Conservation (phyloP, 164 flowering plant genomes). For the Protea cynaroides region DNA sequence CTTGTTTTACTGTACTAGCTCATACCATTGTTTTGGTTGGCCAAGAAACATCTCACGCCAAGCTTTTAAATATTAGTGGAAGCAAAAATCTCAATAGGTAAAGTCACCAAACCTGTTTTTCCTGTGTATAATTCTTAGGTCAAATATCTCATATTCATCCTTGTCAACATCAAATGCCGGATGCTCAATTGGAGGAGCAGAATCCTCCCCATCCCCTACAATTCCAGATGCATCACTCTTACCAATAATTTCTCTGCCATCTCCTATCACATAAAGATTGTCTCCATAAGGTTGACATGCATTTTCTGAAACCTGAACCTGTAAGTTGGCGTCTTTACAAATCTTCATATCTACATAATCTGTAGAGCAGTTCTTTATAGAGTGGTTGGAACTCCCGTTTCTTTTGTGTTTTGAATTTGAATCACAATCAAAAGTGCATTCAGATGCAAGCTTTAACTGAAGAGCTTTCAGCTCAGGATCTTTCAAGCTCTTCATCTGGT, state of each 20-base stretch:
- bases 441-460: conserved; percentile 17
- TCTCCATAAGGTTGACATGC: conserved; percentile 16
- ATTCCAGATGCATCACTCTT: conserved; percentile 24
- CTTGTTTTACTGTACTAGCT: not conserved
- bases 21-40: not conserved
- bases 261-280: conserved; percentile 18
- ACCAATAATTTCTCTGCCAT: conserved; percentile 25
- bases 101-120: conserved; percentile 59
- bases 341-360: conserved; percentile 11
- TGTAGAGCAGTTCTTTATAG: conserved; percentile 2
- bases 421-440: conserved; percentile 18
- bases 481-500: conserved; percentile 20
- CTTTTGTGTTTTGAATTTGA: conserved; percentile 7
- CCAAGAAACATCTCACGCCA: not conserved
- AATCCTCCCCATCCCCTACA: conserved; percentile 31
- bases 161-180: conserved; percentile 29
- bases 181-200: conserved; percentile 35
- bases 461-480: conserved; percentile 19
- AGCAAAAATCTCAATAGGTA: not conserved
- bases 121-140: conserved; percentile 80
- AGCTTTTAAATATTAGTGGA: not conserved
- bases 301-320: conserved; percentile 20
- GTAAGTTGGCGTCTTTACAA: conserved; percentile 13
- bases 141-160: conserved; percentile 74
- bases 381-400: conserved; percentile 12